phyloP scores from a whole-genome alignment of 805 yeast genomes.

The Kodamaea fukazawae region DNA sequence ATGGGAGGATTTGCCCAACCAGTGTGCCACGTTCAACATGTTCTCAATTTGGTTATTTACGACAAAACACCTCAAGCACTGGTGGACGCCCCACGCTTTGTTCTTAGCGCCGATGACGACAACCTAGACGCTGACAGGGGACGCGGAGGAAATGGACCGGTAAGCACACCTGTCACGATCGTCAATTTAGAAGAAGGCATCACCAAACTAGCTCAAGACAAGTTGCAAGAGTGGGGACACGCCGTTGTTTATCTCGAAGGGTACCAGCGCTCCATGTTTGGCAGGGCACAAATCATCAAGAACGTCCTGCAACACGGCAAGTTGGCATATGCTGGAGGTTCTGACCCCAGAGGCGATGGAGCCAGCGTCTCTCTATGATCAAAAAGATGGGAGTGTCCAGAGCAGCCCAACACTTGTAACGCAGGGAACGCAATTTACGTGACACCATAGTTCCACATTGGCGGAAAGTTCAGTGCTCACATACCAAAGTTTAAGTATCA shows the following conservation, averaged over 20 bases:
- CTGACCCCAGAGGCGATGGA: conserved; percentile 85
- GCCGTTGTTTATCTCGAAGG: conserved; percentile 44
- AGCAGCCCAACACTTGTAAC: background rate
- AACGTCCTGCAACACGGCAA: conserved; percentile 40
- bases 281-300: conserved; percentile 73
- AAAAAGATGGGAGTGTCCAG: no score
- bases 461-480: no score
- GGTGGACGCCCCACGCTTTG: conserved; percentile 71
- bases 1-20: conserved; percentile 91
- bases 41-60: conserved; percentile 60
- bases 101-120: conserved; percentile 53
- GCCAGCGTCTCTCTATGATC: conserved; percentile 57
- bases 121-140: conserved; percentile 45
- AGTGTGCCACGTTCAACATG: conserved; percentile 79
- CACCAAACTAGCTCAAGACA: conserved; percentile 40
- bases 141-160: conserved; percentile 63
- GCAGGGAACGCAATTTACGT: background rate
- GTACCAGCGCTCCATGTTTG: conserved; percentile 45
- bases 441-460: no score
- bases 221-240: conserved; percentile 57
- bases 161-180: conserved; percentile 53
- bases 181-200: conserved; percentile 69
- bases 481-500: no score
- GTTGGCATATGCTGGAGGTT: conserved; percentile 63
- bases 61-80: conserved; percentile 70